These are phyloP conservation scores for Xylaria flabelliformis DNA, from an alignment of 495 filamentous ascomycete genomes.

Conservation along the genomic window DNA sequence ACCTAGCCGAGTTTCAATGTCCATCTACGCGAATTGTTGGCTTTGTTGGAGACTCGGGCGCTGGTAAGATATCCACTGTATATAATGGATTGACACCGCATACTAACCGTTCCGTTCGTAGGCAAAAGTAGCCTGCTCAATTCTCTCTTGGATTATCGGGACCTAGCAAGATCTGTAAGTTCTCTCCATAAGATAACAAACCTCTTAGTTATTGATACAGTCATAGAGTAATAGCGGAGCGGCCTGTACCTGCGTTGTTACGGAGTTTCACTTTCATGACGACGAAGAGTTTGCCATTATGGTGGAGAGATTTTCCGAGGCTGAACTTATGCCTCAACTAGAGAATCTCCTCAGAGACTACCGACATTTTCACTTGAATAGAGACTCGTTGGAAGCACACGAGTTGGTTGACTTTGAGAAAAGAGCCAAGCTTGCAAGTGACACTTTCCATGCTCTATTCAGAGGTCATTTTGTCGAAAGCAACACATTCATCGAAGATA, in stretches of 20 bases:
- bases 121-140: slow-evolving; percentile 52
- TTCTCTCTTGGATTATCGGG: slow-evolving; percentile 43
- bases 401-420: slow-evolving; percentile 32
- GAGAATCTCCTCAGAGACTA: slow-evolving; percentile 42
- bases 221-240: slow-evolving; percentile 42
- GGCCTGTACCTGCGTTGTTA: slow-evolving; percentile 52
- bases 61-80: slow-evolving; percentile 31
- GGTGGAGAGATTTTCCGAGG: slow-evolving; percentile 42
- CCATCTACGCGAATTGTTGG: slow-evolving; percentile 46
- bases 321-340: slow-evolving; percentile 42
- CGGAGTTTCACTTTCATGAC: slow-evolving; percentile 48
- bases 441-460: slow-evolving; percentile 35
- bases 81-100: not conserved
- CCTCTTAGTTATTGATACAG: not conserved
- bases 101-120: not conserved
- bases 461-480: slow-evolving; percentile 18
- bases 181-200: not conserved
- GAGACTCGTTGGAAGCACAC: slow-evolving; percentile 21
- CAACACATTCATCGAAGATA: not conserved
- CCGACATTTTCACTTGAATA: slow-evolving; percentile 36
- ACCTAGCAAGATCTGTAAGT: slow-evolving; percentile 45
- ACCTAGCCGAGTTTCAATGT: slow-evolving; percentile 42
- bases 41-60: slow-evolving; percentile 50
- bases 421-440: slow-evolving; percentile 37
- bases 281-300: slow-evolving; percentile 40